Evolutionary conservation across 2,329 filamentous ascomycete species (phyloP), one percentile per base, ranked within the genome.

Genomic region (Alternaria gansuensis): DNA sequence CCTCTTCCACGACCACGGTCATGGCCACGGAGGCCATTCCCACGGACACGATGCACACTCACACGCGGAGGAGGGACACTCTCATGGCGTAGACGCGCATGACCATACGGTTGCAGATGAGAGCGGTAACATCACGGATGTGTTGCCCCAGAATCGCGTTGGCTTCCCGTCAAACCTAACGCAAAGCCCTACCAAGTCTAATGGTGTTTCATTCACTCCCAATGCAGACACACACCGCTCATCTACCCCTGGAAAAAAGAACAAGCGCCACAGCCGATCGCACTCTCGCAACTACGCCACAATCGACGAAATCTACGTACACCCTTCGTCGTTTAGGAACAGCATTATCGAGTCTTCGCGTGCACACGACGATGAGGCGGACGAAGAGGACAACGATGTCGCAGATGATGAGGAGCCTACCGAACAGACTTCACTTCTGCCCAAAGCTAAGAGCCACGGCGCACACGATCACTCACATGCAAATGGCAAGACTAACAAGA

Each of bases 1-100:
- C 56, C 87, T 99, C 31, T 92, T 99, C 71, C 95, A 96, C 67
- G 94, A 96, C 56, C 94, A 98, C 75, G 91, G 92, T 3, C 94
- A 98, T 76, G 87, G 87, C 13, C 92, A 95, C 74, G 90, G 88
- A 48, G 65, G 67, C 7, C 84, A 88, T 65, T 83, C 81, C 2
- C 83, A 87, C 71, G 76, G 76, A 17, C 70, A 74, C 52, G 77
- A 85, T 64, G 74, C 76, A 37, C 65, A 81, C 50, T 74, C 62
- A 49, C 75, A 82, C 34, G 83, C 83, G 13, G 82, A 82, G 61
- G 81, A 85, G 62, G 86, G 84, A 21, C 83, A 87, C 63, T 66
- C 70, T 8, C 75, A 79, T 49, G 76, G 74, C 3, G 79, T 82
- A 36, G 82, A 85, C 46, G 75, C 78, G 11, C 75, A 81, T 54